Evolutionary conservation across 768 basidiomycete species (phyloP).

Genomic region (Lenzites betulinus): DNA sequence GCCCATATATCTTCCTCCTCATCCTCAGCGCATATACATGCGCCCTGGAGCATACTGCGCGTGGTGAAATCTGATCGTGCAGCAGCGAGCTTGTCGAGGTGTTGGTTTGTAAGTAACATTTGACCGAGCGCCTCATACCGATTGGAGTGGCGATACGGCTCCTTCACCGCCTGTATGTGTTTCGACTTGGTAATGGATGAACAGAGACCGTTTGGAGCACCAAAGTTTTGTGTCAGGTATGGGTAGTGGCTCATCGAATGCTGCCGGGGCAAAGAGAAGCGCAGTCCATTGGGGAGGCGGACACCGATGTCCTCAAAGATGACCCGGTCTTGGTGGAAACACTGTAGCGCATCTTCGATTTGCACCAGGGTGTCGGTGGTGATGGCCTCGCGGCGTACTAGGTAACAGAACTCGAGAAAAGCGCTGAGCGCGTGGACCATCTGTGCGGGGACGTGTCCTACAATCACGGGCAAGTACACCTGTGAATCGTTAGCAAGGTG

Average conservation of each 20-base stretch:
- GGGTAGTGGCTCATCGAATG: slow-evolving; percentile 25
- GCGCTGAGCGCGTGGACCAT: slow-evolving; percentile 19
- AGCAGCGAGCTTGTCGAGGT: slow-evolving; percentile 30
- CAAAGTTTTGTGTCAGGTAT: slow-evolving; percentile 21
- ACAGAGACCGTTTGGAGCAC: slow-evolving; percentile 30
- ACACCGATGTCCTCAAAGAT: slow-evolving; percentile 22
- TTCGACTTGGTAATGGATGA: slow-evolving; percentile 32
- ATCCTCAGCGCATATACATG: not conserved
- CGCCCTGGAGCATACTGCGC: slow-evolving; percentile 20
- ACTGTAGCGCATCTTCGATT: slow-evolving; percentile 18
- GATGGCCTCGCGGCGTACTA: slow-evolving; percentile 12
- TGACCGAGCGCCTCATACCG: slow-evolving; percentile 23
- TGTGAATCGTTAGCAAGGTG: not conserved
- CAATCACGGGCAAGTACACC: slow-evolving; percentile 29
- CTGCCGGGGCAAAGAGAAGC: slow-evolving; percentile 27
- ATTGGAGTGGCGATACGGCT: slow-evolving; percentile 28
- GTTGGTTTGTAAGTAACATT: slow-evolving; percentile 28
- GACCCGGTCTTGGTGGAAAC: slow-evolving; percentile 13
- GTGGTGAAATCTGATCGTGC: slow-evolving; percentile 16
- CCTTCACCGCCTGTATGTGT: slow-evolving; percentile 31
- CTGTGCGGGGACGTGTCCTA: slow-evolving; percentile 18
- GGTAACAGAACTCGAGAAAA: slow-evolving; percentile 31
- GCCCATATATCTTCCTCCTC: not conserved
- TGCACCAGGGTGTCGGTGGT: not conserved
- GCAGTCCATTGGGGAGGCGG: slow-evolving; percentile 12